Evolutionary conservation across 2,329 filamentous ascomycete genomes (phyloP).

Genomic region (Leptographium flavum): DNA sequence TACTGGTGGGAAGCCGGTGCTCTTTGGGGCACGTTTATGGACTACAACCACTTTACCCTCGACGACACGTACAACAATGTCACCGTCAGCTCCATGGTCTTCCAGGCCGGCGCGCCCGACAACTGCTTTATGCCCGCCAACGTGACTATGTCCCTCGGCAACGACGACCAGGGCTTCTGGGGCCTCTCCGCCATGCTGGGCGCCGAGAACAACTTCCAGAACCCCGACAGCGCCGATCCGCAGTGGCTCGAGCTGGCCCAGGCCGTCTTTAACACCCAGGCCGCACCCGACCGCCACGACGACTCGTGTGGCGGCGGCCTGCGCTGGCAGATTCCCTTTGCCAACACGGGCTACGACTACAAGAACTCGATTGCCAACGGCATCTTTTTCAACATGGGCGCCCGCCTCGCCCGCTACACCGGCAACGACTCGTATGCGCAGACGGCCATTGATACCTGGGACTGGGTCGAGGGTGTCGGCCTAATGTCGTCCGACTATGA

Average conservation of each 20-base stretch:
- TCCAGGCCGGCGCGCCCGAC: constrained; percentile 55
- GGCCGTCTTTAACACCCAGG: constrained; percentile 70
- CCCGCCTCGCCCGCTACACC: constrained; percentile 57
- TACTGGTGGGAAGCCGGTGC: constrained; percentile 73
- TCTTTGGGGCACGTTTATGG: constrained; percentile 56
- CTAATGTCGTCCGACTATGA: constrained; percentile 43
- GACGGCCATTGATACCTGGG: constrained; percentile 63
- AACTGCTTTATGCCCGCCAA: constrained; percentile 66
- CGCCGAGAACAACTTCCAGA: constrained; percentile 52
- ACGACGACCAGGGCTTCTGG: constrained; percentile 69
- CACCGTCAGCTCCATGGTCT: constrained; percentile 52
- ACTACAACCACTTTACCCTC: constrained; percentile 51
- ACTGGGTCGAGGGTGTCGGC: constrained; percentile 46
- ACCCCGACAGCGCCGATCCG: constrained; percentile 41
- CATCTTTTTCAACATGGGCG: constrained; percentile 36
- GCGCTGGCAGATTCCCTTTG: constrained; percentile 73
- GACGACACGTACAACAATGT: constrained; percentile 57
- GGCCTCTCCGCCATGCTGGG: constrained; percentile 56
- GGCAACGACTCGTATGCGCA: constrained; percentile 62
- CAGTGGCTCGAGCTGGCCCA: constrained; percentile 61
- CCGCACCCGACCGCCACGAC: constrained; percentile 42
- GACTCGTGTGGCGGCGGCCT: constrained; percentile 61
- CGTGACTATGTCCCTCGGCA: constrained; percentile 48
- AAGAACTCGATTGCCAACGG: constrained; percentile 41
- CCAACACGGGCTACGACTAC: constrained; percentile 67